phyloP scores from a whole-genome alignment of 805 yeast species.

The Ogataea glucozyma region DNA sequence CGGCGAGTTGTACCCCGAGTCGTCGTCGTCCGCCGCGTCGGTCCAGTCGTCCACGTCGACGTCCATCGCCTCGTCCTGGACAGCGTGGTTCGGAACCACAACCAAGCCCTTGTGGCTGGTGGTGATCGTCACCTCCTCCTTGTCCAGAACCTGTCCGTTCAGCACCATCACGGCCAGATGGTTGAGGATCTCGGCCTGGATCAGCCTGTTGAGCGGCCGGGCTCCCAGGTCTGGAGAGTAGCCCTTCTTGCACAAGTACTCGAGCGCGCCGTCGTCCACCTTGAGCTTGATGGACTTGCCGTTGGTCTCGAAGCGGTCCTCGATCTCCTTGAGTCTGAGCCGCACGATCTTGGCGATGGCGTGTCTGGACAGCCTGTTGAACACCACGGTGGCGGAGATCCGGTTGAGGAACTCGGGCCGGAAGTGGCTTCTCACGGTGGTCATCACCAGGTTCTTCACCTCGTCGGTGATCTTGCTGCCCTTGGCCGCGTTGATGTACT shows the following conservation, averaged over 20 bases:
- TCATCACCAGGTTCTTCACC: conserved; percentile 79
- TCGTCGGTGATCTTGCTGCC: conserved; percentile 62
- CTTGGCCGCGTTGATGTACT: conserved; percentile 68
- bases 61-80: conserved; percentile 51
- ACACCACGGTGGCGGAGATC: conserved; percentile 88
- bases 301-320: conserved; percentile 78
- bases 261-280: conserved; percentile 74
- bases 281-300: conserved; percentile 76
- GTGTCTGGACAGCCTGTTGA: conserved; percentile 87
- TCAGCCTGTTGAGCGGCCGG: conserved; percentile 89
- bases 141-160: conserved; percentile 83
- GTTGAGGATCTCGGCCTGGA: conserved; percentile 85
- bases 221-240: conserved; percentile 96
- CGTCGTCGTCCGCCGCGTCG: conserved; percentile 65
- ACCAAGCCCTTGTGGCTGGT: conserved; percentile 63
- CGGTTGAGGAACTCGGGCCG: conserved; percentile 97
- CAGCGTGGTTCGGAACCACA: conserved; percentile 84
- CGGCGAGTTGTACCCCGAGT: conserved; percentile 39
- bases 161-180: conserved; percentile 85
- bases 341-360: conserved; percentile 91
- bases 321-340: conserved; percentile 81
- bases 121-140: conserved; percentile 76
- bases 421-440: conserved; percentile 82
- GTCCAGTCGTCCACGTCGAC: conserved; percentile 61
- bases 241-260: conserved; percentile 81